Percentiles rank a stretch among this genome's conserved stretches.
These are phyloP conservation scores for Verticillium longisporum DNA, from an alignment of 2,329 filamentous ascomycete species.

Conservation along the genomic window DNA sequence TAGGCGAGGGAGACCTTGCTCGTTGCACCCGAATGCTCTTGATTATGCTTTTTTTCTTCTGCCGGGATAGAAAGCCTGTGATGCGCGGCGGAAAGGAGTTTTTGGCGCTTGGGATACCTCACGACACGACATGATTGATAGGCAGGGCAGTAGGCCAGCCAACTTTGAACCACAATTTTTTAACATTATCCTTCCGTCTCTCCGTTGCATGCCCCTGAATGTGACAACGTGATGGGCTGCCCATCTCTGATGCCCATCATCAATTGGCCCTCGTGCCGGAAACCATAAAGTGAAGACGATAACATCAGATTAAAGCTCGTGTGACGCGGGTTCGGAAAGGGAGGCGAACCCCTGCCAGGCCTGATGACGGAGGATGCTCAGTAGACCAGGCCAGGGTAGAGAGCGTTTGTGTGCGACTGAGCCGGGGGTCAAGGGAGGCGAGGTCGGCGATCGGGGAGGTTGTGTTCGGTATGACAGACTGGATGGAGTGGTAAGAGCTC, in stretches of 20 bases:
- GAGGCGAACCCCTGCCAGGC: neutral
- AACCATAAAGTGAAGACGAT: neutral
- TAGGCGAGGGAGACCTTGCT: neutral
- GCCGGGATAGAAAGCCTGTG: neutral
- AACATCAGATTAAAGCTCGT: neutral
- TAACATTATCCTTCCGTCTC: neutral
- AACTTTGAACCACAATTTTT: neutral
- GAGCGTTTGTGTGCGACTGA: neutral
- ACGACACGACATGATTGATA: neutral
- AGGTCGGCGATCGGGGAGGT: neutral
- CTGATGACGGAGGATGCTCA: neutral
- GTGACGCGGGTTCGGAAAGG: neutral
- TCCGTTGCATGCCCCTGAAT: too few species aligned
- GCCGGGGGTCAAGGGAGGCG: neutral
- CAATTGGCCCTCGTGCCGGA: too few species aligned
- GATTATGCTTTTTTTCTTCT: neutral
- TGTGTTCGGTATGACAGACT: neutral
- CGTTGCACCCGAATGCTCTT: too few species aligned
- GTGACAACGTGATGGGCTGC: too few species aligned
- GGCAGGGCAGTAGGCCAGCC: neutral
- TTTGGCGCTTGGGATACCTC: neutral
- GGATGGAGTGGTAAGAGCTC: neutral
- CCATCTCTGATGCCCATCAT: too few species aligned
- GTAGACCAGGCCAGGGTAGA: neutral
- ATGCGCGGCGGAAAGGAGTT: neutral